Base-by-base conservation (phyloP, 306 rosid genomes). In the Vigna nakashimae region DNA sequence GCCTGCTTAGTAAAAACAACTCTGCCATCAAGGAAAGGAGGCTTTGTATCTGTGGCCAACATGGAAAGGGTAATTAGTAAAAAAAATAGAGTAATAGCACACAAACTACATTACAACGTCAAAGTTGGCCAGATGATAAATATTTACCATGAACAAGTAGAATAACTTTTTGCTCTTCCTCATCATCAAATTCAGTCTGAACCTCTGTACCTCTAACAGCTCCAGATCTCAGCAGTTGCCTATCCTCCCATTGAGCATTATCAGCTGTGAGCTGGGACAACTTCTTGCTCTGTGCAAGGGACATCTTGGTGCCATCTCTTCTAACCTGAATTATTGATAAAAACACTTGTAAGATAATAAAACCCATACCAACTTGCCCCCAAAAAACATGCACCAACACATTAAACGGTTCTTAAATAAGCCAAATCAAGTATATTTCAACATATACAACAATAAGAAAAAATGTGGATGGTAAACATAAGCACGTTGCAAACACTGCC, bases 201-300 rank as follows among this genome's bases (percentile, higher is more conserved):
- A 95, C 96, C 91, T 92, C 98, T 9, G 98, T 95, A 67, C 98
- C 98, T 77, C 97, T 91, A 74, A 95, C 98, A 71, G 98, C 98
- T 70, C 98, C 98, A 22, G 98, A 95, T 81, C 98, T 91, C 79
- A 95, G 75, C 67, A 95, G 91, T 76, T 95, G 98, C 36, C 98
- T 85, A 71, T 95, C 98, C 82, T 95, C 98, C 98, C 98, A 95
- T 85, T 92, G 98, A 71, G 97, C 98, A 81, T 95, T 95, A 87
- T 95, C 98, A 65, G 97, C 96, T 57, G 93, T 92, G 83, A 82
- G 95, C 81, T 95, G 98, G 76, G 98, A 95, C 90, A 95, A 62
- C 83, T 86, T 92, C 87, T 92, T 95, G 89, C 84, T 92, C 77
- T 95, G 98, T 79, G 98, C 82, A 85, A 95, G 98, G 53, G 97